phyloP scores from a whole-genome alignment of 768 basidiomycete species.

The Macrolepiota dolichaula region DNA sequence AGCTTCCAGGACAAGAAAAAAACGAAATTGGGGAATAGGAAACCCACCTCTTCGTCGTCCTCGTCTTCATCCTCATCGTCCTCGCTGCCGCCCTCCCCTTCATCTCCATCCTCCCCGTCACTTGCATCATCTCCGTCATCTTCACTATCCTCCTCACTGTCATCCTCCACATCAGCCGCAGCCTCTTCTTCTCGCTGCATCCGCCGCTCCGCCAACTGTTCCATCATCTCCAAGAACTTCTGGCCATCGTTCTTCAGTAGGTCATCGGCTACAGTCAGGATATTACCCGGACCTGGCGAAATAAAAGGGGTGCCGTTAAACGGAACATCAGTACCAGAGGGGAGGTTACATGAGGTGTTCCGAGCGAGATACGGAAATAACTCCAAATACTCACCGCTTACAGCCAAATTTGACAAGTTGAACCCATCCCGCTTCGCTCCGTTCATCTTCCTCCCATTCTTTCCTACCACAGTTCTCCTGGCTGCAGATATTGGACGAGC shows the following conservation, averaged over 20 bases:
- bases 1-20: constrained; percentile 13
- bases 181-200: constrained; percentile 84
- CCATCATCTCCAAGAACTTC: constrained; percentile 99
- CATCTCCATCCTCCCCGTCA: constrained; percentile 60
- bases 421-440: constrained; percentile 53
- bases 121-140: constrained; percentile 58
- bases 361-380: constrained; percentile 13
- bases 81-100: constrained; percentile 56
- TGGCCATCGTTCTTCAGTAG: constrained; percentile 97
- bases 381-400: constrained; percentile 52
- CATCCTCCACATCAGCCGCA: constrained; percentile 41
- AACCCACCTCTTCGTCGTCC: constrained; percentile 49
- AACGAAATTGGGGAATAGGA: constrained; percentile 6
- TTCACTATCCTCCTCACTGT: constrained; percentile 44
- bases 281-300: constrained; percentile 75
- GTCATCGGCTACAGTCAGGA: constrained; percentile 98
- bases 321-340: background rate
- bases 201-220: constrained; percentile 91
- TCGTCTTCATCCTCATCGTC: constrained; percentile 68
- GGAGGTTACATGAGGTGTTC: constrained; percentile 8
- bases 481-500: constrained; percentile 5
- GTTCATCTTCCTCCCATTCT: constrained; percentile 30
- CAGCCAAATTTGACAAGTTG: constrained; percentile 81
- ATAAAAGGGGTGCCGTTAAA: background rate
- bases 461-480: constrained; percentile 19